Evolutionary conservation across 1,284 basidiomycete genomes (phyloP), one percentile per base, ranked within the genome.

Genomic region (Volvariella surrecta): DNA sequence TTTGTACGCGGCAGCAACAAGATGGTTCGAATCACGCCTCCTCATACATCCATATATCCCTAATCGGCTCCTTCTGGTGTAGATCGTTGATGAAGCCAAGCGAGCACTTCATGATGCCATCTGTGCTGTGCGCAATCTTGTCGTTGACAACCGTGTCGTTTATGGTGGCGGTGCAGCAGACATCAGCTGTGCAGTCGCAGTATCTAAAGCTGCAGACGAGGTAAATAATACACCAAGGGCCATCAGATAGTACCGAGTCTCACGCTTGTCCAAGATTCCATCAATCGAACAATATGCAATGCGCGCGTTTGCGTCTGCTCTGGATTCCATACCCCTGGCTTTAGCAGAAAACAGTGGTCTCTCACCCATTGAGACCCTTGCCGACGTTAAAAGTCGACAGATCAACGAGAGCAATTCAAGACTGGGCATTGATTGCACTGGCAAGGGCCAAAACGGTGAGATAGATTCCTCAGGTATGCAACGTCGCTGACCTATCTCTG

Each of bases 281-380:
- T 79, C 90, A 7, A 95, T 99, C 56, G 95, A 99, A 66, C 95
- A 99, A 71, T 99, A 99, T 60, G 95, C 95, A 1, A 98, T 99
- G 94, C 87, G 95, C 37, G 94, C 95, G 13, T 99, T 98, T 60
- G 79, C 95, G 1, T 88, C 89, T 21, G 95, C 95, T 8, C 70
- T 99, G 6, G 95, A 99, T 57, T 77, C 93, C 8, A 71, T 98
- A 42, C 96, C 96, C 6, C 78, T 98, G 13, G 95, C 96, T 1
- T 73, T 99, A 8, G 95, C 96, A 3, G 96, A 99, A 64, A 99
- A 99, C 73, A 95, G 91, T 51, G 95, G 95, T 42, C 67, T 98
- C 44, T 86, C 89, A 20, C 96, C 95, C 8, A 99, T 99, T 54
- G 92, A 97, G 66, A 97, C 92, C 2, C 74, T 99, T 16, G 83